phyloP scores from a whole-genome alignment of 345 rosid genomes.

The Eucalyptus coolabah region DNA sequence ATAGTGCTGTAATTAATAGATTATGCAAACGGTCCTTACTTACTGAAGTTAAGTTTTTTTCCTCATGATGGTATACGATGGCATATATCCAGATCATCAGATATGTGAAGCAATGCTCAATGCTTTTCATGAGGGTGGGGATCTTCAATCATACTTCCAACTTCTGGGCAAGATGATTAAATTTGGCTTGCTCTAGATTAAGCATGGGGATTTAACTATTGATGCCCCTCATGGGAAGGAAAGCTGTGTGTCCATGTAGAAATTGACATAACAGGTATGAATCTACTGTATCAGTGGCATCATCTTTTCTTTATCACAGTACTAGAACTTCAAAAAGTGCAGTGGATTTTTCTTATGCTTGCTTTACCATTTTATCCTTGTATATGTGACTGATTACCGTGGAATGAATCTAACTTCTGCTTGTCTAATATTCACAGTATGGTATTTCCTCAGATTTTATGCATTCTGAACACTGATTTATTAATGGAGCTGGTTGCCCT shows the following conservation, averaged over 20 bases:
- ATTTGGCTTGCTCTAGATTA: slow-evolving; percentile 24
- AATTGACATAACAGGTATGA: not conserved
- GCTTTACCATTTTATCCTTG: not conserved
- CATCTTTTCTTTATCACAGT: not conserved
- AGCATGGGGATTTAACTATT: not conserved
- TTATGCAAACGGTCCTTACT: no score
- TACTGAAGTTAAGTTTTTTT: no score
- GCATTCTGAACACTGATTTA: not conserved
- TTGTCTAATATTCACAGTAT: not conserved
- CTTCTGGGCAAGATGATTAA: slow-evolving; percentile 24
- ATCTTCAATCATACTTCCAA: no score
- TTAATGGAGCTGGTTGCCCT: not conserved
- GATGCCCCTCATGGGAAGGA: not conserved
- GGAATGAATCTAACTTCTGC: not conserved
- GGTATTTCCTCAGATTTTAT: not conserved
- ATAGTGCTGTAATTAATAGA: no score
- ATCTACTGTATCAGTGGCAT: not conserved
- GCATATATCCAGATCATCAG: no score
- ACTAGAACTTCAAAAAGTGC: not conserved
- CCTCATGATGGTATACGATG: no score
- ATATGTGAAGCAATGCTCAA: no score
- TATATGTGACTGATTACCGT: not conserved
- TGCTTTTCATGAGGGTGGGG: no score
- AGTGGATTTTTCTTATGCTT: not conserved
- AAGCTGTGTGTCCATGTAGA: not conserved